Percentiles rank a stretch among this genome's conserved stretches.
Conservation (phyloP, 2,329 filamentous ascomycete species). For the Arthrobotrys conoides region DNA sequence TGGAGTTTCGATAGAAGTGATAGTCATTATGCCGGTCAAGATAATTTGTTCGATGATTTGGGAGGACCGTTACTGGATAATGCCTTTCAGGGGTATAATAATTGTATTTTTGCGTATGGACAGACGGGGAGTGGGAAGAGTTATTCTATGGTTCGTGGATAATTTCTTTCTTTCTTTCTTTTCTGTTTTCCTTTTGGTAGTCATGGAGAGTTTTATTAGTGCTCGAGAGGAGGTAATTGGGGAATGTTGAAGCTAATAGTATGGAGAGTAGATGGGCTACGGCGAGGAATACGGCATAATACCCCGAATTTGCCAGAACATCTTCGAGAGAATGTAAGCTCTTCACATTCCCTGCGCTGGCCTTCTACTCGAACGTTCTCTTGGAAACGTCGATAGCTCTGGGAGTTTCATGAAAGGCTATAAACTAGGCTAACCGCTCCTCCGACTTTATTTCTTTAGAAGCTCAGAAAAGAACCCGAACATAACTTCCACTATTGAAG, state of each 20-base stretch:
- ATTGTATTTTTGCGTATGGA: conserved; percentile 99
- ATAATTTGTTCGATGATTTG: conserved; percentile 87
- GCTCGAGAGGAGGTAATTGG: neutral
- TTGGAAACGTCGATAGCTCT: conserved; percentile 9
- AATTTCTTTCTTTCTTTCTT: neutral
- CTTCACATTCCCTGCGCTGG: conserved; percentile 44
- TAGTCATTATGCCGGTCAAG: conserved; percentile 85
- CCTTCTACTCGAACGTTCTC: neutral
- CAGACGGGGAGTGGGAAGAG: conserved; percentile 98
- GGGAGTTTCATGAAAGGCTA: conserved; percentile 9
- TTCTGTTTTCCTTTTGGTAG: neutral
- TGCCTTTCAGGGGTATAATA: conserved; percentile 98
- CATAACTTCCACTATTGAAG: conserved; percentile 91
- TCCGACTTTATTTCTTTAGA: conserved; percentile 63
- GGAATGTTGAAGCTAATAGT: conserved; percentile 38
- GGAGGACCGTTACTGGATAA: conserved; percentile 94
- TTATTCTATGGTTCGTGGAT: conserved; percentile 79
- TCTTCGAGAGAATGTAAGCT: conserved; percentile 85
- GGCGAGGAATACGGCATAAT: conserved; percentile 96
- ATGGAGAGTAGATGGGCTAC: conserved; percentile 84
- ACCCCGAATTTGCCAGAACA: conserved; percentile 95
- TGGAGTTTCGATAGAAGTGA: conserved; percentile 94
- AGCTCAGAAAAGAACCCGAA: conserved; percentile 79
- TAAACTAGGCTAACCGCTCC: conserved; percentile 13
- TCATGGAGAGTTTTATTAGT: neutral